These are phyloP conservation scores for Penicillium tannophilum DNA, from an alignment of 495 filamentous ascomycete genomes.

Conservation along the genomic window DNA sequence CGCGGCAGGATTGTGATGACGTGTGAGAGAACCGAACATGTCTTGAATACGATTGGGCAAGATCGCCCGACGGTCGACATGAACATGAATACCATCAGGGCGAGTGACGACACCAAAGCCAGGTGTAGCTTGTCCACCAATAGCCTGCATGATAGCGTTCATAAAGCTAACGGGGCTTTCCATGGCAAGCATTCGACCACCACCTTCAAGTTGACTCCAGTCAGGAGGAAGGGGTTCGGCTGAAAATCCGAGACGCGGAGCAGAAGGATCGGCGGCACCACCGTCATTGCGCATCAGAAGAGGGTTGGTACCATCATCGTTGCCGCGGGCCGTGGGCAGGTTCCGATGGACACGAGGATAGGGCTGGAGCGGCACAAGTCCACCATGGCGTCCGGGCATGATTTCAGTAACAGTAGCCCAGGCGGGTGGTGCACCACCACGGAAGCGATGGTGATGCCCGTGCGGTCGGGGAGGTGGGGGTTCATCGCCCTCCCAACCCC, in stretches of 20 bases:
- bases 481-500: constrained; percentile 59
- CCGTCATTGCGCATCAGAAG: constrained; percentile 57
- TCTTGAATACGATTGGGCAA: constrained; percentile 59
- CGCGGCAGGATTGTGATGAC: constrained; percentile 46
- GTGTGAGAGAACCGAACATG: constrained; percentile 54
- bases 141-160: constrained; percentile 61
- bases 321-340: constrained; percentile 48
- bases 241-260: constrained; percentile 30
- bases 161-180: constrained; percentile 66
- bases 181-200: constrained; percentile 50
- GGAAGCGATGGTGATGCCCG: constrained; percentile 48
- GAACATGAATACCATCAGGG: constrained; percentile 60
- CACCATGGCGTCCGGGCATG: constrained; percentile 42
- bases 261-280: constrained; percentile 29
- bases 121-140: constrained; percentile 50
- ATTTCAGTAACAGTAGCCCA: constrained; percentile 50
- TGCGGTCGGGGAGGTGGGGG: constrained; percentile 45
- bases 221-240: constrained; percentile 42
- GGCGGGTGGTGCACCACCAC: constrained; percentile 35
- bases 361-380: constrained; percentile 50
- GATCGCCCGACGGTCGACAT: constrained; percentile 51
- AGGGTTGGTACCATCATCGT: constrained; percentile 82
- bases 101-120: constrained; percentile 59
- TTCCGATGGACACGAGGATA: constrained; percentile 57
- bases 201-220: constrained; percentile 59